Evolutionary conservation across 2,329 filamentous ascomycete genomes (phyloP).

Genomic region (Stemphylium vesicarium): DNA sequence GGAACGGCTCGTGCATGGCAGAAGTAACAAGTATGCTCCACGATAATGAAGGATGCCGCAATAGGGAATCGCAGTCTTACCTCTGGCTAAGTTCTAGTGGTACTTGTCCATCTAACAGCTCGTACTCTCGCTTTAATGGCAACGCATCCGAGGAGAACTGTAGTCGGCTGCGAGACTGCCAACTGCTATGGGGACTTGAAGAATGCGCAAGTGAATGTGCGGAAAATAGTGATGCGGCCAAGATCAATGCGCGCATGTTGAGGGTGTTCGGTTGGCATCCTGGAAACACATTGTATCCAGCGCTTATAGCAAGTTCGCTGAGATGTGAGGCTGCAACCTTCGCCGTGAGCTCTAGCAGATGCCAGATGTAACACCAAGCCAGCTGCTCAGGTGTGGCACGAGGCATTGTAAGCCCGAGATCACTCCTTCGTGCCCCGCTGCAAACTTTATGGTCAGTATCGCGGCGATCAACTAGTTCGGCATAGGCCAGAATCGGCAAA

Average conservation of each 20-base stretch:
- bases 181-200: not conserved
- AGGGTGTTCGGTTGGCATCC: not conserved
- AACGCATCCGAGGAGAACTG: not conserved
- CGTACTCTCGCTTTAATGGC: slow-evolving; percentile 7
- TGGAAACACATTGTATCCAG: not conserved
- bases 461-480: not conserved
- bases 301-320: not conserved
- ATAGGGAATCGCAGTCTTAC: slow-evolving; percentile 11
- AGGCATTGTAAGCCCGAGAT: not conserved
- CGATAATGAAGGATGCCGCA: not conserved
- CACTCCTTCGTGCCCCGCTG: not conserved
- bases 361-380: not conserved
- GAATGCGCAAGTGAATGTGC: not conserved
- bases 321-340: not conserved
- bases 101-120: slow-evolving; percentile 11
- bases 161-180: not conserved
- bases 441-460: not conserved
- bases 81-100: slow-evolving; percentile 1
- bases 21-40: not conserved
- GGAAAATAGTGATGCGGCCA: not conserved
- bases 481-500: not conserved
- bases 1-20: not conserved
- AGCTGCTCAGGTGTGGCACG: not conserved
- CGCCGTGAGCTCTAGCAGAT: not conserved
- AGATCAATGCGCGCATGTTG: not conserved